Evolutionary conservation across 495 filamentous ascomycete genomes (phyloP), one percentile per base, ranked within the genome.

Genomic region (Lindgomyces ingoldianus): DNA sequence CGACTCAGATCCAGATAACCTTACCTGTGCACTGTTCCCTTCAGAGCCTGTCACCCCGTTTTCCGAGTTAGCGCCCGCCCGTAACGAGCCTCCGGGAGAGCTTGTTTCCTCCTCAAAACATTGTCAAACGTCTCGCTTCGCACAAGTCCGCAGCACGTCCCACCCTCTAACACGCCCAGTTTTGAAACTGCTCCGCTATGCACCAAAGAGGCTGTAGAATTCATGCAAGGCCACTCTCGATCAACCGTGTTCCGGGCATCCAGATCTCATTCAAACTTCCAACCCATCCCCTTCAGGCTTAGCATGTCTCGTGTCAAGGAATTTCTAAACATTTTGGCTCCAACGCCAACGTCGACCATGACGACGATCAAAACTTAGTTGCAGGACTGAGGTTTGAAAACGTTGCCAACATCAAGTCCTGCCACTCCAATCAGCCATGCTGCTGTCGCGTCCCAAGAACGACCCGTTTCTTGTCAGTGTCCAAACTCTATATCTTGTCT

Each of bases 331-430:
- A 62, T 58, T 58, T 56, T 48, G 47, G 49, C 60, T 57, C 48
- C 50, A 47, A 55, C 55, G 48, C 69, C 50, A 39, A 16, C 52
- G 44, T 54, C 41, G 29, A 60, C 69, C 57, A 56, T 66, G 65
- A 41, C 58, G 69, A 69, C 65, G 62, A 66, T 69, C 66, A 65
- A 65, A 67, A 65, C 60, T 68, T 65, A 57, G 55, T 21, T 68
- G 70, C 62, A 68, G 62, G 58, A 64, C 41, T 54, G 46, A 60
- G 65, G 69, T 71, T 73, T 73, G 64, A 70, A 73, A 72, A 73
- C 68, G 62, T 47, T 47, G 36, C 46, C 48, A 55, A 55, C 65
- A 65, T 60, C 39, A 65, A 33, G 10, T 63, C 49, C 52, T 64
- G 68, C 67, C 68, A 68, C 70, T 70, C 65, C 60, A 70, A 73